A percentile compares a stretch with the other conserved stretches of the same genome.
These are phyloP conservation scores for Penicillium sp. DNA, from an alignment of 2,329 filamentous ascomycete species.

Conservation along the genomic window DNA sequence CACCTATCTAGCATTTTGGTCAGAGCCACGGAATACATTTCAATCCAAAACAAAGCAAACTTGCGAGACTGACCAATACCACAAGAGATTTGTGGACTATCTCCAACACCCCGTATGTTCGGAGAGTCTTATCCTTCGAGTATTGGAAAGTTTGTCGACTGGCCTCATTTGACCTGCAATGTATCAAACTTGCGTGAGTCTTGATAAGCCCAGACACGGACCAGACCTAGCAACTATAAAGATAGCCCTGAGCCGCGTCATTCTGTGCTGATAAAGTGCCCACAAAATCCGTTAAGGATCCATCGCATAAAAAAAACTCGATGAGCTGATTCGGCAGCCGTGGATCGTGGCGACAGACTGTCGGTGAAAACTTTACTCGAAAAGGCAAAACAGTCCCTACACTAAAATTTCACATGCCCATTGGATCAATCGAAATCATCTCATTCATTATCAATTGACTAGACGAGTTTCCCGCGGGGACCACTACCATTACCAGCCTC, in stretches of 20 bases:
- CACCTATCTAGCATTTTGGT: neutral
- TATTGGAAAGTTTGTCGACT: neutral
- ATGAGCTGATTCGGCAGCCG: neutral
- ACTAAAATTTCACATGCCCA: neutral
- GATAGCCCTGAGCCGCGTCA: neutral
- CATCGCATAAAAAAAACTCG: neutral
- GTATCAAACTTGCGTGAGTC: neutral
- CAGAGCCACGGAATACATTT: neutral
- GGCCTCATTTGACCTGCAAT: neutral
- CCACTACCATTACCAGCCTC: neutral
- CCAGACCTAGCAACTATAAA: neutral
- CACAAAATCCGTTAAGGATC: neutral
- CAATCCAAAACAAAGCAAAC: neutral
- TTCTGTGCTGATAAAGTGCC: neutral
- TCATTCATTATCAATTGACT: neutral
- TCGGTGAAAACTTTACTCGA: conserved; percentile 3
- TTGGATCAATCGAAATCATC: neutral
- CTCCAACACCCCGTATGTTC: neutral
- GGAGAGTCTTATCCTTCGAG: neutral
- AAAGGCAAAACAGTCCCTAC: conserved; percentile 6
- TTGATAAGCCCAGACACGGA: neutral
- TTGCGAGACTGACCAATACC: neutral
- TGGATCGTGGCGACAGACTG: neutral
- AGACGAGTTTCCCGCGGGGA: conserved; percentile 6
- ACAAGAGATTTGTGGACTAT: neutral